Evolutionary conservation across 306 rosid genomes (phyloP).

Genomic region (Prunus mongolica): DNA sequence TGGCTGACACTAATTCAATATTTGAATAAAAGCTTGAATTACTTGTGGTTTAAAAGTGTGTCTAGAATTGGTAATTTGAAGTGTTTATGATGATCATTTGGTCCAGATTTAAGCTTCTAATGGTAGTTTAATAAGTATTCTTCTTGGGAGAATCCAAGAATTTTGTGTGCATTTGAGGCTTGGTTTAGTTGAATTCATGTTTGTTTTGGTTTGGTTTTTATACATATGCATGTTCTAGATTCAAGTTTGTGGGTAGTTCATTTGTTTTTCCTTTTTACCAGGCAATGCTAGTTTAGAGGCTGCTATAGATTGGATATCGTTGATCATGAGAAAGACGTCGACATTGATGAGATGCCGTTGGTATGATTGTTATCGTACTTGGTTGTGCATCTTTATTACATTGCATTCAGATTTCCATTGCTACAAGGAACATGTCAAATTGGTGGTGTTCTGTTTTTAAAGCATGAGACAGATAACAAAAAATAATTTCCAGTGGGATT

Average conservation of each 20-base stretch:
- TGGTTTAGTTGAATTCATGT: not conserved
- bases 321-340: slow-evolving; percentile 66
- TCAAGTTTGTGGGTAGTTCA: not conserved
- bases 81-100: not conserved
- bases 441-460: not conserved
- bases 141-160: not conserved
- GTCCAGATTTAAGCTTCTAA: not conserved
- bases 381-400: not conserved
- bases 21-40: not conserved
- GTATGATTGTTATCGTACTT: slow-evolving; percentile 30
- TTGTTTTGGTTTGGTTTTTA: not conserved
- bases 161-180: not conserved
- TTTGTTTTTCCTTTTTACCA: slow-evolving; percentile 24
- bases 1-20: not conserved
- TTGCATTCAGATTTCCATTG: not conserved
- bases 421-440: not conserved
- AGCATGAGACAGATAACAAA: not conserved
- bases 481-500: not conserved
- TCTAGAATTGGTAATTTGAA: not conserved
- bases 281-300: slow-evolving; percentile 60
- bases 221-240: not conserved
- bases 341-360: slow-evolving; percentile 65
- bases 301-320: slow-evolving; percentile 61
- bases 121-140: not conserved
- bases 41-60: not conserved